Percentiles rank a stretch among this genome's conserved stretches.
These are phyloP conservation scores for Neophaeococcomyces aloes DNA, from an alignment of 2,329 filamentous ascomycete genomes.

Conservation along the genomic window DNA sequence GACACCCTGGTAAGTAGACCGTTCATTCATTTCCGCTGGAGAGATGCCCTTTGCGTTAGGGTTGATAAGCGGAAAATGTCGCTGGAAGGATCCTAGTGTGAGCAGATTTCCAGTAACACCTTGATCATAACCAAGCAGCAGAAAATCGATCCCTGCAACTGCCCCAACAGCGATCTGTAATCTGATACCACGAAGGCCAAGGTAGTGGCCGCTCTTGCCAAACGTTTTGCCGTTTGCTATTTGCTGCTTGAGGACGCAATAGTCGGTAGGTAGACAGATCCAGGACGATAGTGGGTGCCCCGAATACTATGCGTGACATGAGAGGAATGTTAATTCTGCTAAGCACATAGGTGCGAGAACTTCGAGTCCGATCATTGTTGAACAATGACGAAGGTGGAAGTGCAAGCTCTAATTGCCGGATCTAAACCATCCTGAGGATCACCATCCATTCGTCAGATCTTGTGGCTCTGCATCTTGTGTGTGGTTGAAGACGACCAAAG, in stretches of 20 bases:
- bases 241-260: not conserved
- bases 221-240: constrained; percentile 1
- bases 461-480: no score
- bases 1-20: constrained; percentile 17
- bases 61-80: constrained; percentile 42
- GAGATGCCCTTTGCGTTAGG: constrained; percentile 23
- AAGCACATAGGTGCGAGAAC: no score
- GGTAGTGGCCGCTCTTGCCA: constrained; percentile 32
- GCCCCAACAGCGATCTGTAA: constrained; percentile 60
- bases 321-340: no score
- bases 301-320: no score
- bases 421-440: no score
- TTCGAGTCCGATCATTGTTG: no score
- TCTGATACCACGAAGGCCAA: constrained; percentile 54
- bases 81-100: constrained; percentile 53
- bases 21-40: constrained; percentile 2
- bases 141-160: constrained; percentile 44
- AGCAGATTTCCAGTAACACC: constrained; percentile 65
- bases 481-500: no score
- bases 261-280: no score
- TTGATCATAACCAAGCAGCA: constrained; percentile 23
- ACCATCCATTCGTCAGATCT: no score
- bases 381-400: no score
- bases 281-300: no score
- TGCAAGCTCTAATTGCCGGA: no score